A percentile compares a stretch with the other conserved stretches of the same genome.
Conservation (phyloP, 805 yeast genomes). For the Myxozyma melibiosi region DNA sequence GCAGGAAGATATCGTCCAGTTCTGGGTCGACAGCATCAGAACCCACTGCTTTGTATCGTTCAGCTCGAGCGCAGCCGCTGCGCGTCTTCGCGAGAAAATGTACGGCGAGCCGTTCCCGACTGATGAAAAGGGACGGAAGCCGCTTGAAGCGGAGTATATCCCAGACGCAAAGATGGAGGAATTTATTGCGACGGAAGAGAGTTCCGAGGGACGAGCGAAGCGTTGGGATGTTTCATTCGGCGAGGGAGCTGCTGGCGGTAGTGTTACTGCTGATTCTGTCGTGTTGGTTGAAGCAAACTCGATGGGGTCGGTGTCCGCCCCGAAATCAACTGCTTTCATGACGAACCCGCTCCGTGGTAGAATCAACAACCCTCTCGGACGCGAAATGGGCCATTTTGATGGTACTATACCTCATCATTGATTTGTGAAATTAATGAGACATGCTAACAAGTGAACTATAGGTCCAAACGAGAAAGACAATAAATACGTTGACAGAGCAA, state of each 20-base stretch:
- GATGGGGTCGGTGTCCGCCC: not conserved
- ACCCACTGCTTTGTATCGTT: constrained; percentile 28
- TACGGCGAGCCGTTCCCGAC: constrained; percentile 23
- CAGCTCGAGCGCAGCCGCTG: constrained; percentile 9
- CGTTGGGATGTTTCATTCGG: constrained; percentile 27
- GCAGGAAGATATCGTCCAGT: not conserved
- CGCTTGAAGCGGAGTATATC: constrained; percentile 13
- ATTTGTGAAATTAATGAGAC: not conserved
- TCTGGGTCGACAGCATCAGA: constrained; percentile 31
- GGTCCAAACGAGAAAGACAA: not conserved
- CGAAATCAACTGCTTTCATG: not conserved
- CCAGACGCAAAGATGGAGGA: constrained; percentile 24
- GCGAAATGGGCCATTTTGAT: too few relatives aligned
- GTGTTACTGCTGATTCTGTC: not conserved
- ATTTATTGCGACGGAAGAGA: constrained; percentile 26
- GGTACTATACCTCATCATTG: too few relatives aligned
- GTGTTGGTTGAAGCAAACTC: constrained; percentile 14
- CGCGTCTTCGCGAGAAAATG: constrained; percentile 17
- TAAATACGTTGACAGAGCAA: not conserved
- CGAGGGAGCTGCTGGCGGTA: constrained; percentile 5
- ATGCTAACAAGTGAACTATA: not conserved
- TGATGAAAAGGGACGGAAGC: constrained; percentile 25
- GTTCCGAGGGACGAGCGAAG: constrained; percentile 3
- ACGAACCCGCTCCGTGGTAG: not conserved
- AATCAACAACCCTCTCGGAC: constrained; percentile 10